Evolutionary conservation across 2,329 filamentous ascomycete species (phyloP), one percentile per base, ranked within the genome.

Genomic region (Colletotrichum sp.): DNA sequence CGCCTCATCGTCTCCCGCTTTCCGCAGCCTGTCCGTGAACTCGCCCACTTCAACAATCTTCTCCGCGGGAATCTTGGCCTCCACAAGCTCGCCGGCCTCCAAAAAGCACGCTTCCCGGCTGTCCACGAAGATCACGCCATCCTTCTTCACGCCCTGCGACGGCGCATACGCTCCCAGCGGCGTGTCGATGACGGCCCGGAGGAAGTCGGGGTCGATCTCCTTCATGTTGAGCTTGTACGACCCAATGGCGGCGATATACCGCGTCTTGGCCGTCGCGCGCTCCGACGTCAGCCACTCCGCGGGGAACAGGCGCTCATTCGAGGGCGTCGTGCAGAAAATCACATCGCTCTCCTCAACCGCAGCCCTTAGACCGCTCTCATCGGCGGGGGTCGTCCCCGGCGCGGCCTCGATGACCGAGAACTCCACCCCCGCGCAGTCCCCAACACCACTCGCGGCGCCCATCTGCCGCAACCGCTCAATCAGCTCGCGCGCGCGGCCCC

Each of bases 21-120:
- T 93, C 90, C 73, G 12, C 13, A 76, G 18, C 4, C 92, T 91
- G 6, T 93, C 86, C 2, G 93, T 84, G 0, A 93, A 89, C 0
- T 92, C 90, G 6, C 92, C 92, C 71, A 91, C 87, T 28, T 88
- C 82, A 0, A 79, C 49, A 71, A 84, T 77, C 44, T 80, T 79
- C 3, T 80, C 79, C 0, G 72, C 78, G 73, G 73, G 73, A 2
- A 76, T 60, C 44, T 65, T 36, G 5, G 81, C 80, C 30, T 82
- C 80, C 65, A 83, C 81, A 6, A 84, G 69, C 74, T 84, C 82
- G 10, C 82, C 82, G 1, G 82, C 81, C 66, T 83, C 81, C 18
- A 81, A 55, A 8, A 82, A 67, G 18, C 82, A 83, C 1, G 81
- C 82, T 1, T 82, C 81, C 1, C 79, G 78, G 6, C 76, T 81